These are phyloP conservation scores for Thecaphora thlaspeos DNA, from an alignment of 1,284 basidiomycete genomes.

Conservation along the genomic window DNA sequence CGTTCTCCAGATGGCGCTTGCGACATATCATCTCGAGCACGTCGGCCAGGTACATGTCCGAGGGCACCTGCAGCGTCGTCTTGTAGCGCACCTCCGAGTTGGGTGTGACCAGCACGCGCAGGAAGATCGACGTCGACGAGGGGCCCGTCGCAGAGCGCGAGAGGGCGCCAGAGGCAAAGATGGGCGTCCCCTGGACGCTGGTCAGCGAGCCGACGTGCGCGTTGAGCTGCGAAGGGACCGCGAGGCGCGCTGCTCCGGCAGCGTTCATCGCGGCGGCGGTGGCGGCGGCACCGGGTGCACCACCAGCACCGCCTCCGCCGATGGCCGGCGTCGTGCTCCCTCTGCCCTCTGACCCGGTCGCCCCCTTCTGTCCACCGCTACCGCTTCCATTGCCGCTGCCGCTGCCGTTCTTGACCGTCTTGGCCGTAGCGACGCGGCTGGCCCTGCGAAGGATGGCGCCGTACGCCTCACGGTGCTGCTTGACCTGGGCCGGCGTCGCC, in stretches of 20 bases:
- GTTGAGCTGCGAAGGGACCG: not conserved
- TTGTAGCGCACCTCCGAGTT: slow-evolving; percentile 48
- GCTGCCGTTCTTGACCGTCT: slow-evolving; percentile 1
- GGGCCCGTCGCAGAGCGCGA: slow-evolving; percentile 30
- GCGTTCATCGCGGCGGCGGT: no score
- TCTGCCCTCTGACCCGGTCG: no score
- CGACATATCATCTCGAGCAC: slow-evolving; percentile 69
- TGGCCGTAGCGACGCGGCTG: slow-evolving; percentile 11
- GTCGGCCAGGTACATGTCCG: slow-evolving; percentile 95
- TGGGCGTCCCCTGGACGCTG: slow-evolving; percentile 43
- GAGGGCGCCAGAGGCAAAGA: slow-evolving; percentile 42
- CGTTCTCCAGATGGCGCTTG: slow-evolving; percentile 43
- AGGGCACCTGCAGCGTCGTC: slow-evolving; percentile 60
- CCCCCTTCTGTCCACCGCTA: no score
- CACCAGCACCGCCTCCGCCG: no score
- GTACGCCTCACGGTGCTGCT: slow-evolving; percentile 70
- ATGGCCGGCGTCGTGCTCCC: not conserved
- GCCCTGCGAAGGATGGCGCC: slow-evolving; percentile 22
- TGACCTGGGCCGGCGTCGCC: slow-evolving; percentile 71
- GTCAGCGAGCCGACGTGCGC: slow-evolving; percentile 27
- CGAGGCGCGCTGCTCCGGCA: no score
- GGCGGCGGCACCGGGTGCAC: no score
- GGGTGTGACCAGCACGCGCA: slow-evolving; percentile 48
- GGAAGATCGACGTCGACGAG: slow-evolving; percentile 39
- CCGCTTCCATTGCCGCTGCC: no score